These are phyloP conservation scores for Naematelia encephala DNA, from an alignment of 768 basidiomycete genomes.

Conservation along the genomic window DNA sequence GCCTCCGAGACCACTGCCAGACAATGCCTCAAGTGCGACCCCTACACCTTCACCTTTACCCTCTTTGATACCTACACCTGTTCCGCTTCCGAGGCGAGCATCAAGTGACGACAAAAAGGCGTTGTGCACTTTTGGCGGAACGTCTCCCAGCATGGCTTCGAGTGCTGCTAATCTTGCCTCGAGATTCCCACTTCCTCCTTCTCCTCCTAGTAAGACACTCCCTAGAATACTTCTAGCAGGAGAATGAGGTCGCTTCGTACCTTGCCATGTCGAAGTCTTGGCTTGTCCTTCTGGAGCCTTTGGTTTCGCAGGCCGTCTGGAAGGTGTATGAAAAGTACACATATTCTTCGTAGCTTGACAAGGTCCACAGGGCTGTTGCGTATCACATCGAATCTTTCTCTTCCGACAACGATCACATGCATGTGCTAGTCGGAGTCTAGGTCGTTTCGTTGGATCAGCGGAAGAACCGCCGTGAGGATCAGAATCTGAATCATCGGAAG, in stretches of 20 bases:
- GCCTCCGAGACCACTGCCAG: constrained; percentile 4
- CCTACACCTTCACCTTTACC: constrained; percentile 36
- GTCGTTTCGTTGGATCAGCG: constrained; percentile 30
- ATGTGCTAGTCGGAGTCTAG: constrained; percentile 43
- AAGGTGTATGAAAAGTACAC: constrained; percentile 52
- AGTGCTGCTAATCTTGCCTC: constrained; percentile 50
- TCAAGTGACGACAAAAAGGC: constrained; percentile 48
- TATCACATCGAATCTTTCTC: constrained; percentile 48
- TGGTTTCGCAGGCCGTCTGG: constrained; percentile 38
- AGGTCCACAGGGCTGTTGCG: constrained; percentile 50
- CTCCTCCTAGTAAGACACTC: neutral
- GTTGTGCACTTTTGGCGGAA: constrained; percentile 51
- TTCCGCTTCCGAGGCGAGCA: constrained; percentile 42
- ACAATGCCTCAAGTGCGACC: constrained; percentile 32
- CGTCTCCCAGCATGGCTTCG: constrained; percentile 50
- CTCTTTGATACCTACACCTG: constrained; percentile 38
- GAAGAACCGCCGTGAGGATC: neutral
- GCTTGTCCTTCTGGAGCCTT: constrained; percentile 22
- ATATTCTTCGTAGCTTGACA: constrained; percentile 45
- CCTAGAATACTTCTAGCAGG: constrained; percentile 6
- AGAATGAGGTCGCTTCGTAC: constrained; percentile 18
- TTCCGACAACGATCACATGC: constrained; percentile 44
- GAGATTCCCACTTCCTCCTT: constrained; percentile 20
- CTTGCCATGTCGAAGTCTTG: constrained; percentile 8
- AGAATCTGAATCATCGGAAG: neutral